phyloP scores from a whole-genome alignment of 2,329 filamentous ascomycete genomes.

The Exophiala lecanii-corni region DNA sequence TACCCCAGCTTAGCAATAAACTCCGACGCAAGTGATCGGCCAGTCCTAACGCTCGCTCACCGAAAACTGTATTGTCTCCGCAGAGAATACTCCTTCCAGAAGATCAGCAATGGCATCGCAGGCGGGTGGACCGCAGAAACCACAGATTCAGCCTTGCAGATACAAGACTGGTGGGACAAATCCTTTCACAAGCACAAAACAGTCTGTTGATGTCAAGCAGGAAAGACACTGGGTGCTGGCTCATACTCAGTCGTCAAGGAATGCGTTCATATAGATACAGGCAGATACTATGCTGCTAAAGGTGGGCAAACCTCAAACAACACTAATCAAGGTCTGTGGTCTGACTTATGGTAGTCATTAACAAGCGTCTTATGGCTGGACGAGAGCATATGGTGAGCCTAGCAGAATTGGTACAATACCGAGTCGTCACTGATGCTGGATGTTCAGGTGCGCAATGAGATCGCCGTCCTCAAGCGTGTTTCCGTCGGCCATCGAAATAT shows the following conservation, averaged over 20 bases:
- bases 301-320: no score
- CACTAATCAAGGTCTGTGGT: not conserved
- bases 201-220: conserved; percentile 14
- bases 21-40: no score
- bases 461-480: conserved; percentile 94
- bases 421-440: conserved; percentile 7
- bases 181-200: not conserved
- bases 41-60: no score
- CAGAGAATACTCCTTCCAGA: no score
- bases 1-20: no score
- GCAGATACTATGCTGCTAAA: conserved; percentile 96
- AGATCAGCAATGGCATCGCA: conserved; percentile 17
- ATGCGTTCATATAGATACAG: conserved; percentile 97
- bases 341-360: conserved; percentile 62
- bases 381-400: conserved; percentile 85
- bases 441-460: conserved; percentile 85
- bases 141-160: conserved; percentile 85
- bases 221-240: conserved; percentile 92
- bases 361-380: conserved; percentile 95
- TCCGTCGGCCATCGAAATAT: conserved; percentile 99
- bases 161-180: conserved; percentile 71
- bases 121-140: conserved; percentile 28
- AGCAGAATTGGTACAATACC: conserved; percentile 1
- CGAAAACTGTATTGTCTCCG: no score
- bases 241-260: conserved; percentile 99